Evolutionary conservation across 2,329 filamentous ascomycete species (phyloP).

Genomic region (Nemania sp.): DNA sequence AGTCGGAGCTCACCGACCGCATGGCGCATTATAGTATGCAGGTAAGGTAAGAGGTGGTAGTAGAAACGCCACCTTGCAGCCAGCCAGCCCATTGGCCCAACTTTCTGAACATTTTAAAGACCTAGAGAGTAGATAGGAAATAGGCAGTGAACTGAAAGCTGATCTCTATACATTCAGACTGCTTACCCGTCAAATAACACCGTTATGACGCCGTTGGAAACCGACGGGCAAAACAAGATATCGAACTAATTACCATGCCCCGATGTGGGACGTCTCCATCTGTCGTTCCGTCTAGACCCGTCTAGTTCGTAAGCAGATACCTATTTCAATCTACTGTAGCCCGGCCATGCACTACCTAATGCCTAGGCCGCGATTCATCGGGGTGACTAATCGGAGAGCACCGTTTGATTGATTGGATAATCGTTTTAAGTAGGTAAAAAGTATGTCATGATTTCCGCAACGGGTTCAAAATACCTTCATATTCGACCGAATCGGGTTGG

Average conservation of each 20-base stretch:
- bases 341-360: not conserved
- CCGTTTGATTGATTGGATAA: conserved; percentile 40
- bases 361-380: not conserved
- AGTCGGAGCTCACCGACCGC: conserved; percentile 20
- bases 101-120: not conserved
- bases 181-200: not conserved
- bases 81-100: not conserved
- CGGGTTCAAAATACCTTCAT: conserved; percentile 33
- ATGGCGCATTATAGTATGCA: too few relatives aligned
- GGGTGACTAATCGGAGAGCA: conserved; percentile 32
- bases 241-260: not conserved
- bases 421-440: conserved; percentile 26
- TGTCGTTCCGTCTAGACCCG: too few relatives aligned
- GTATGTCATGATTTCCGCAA: conserved; percentile 16
- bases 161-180: not conserved
- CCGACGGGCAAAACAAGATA: not conserved
- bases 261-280: conserved; percentile 12
- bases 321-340: not conserved
- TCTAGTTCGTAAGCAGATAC: too few relatives aligned
- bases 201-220: not conserved
- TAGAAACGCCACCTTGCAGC: not conserved
- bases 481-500: conserved; percentile 27
- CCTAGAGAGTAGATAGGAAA: not conserved
- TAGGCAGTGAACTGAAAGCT: not conserved
- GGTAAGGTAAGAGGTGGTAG: too few relatives aligned